phyloP scores from a whole-genome alignment of 495 filamentous ascomycete genomes.

The Chaetomium fimeti region DNA sequence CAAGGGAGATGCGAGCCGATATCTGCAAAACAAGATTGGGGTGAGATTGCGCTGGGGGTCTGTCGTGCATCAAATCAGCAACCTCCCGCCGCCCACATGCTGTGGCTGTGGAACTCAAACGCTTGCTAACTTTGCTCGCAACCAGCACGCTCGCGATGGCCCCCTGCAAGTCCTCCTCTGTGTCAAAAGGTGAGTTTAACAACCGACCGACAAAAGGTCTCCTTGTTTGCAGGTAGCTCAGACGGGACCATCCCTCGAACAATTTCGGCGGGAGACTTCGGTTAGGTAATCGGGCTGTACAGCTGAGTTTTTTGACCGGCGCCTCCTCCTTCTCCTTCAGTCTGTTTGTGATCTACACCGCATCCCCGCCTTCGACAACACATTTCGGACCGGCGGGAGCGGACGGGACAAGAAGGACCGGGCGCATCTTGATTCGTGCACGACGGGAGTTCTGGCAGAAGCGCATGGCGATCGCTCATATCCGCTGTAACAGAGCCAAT shows the following conservation, averaged over 20 bases:
- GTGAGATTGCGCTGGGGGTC: conserved; percentile 12
- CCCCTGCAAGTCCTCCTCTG: background rate
- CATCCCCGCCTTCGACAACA: background rate
- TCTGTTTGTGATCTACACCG: conserved; percentile 2
- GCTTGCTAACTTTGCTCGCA: background rate
- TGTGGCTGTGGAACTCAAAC: background rate
- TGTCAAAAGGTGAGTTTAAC: background rate
- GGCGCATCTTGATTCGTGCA: background rate
- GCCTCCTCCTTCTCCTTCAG: background rate
- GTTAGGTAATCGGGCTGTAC: no score
- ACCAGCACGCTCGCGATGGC: background rate
- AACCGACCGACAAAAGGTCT: background rate
- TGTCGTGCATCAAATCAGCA: conserved; percentile 27
- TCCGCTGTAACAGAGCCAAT: background rate
- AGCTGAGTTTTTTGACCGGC: background rate
- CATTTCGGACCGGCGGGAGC: background rate
- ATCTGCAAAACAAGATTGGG: conserved; percentile 8
- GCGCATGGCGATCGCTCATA: conserved; percentile 12
- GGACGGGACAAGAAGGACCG: background rate
- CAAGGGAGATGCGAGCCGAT: background rate
- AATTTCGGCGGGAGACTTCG: background rate
- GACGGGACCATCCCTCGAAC: no score
- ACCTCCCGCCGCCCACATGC: conserved; percentile 27
- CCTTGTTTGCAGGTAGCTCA: background rate
- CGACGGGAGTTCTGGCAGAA: background rate